phyloP scores from a whole-genome alignment of 2,329 filamentous ascomycete genomes.

The Furcasterigmium furcatum region DNA sequence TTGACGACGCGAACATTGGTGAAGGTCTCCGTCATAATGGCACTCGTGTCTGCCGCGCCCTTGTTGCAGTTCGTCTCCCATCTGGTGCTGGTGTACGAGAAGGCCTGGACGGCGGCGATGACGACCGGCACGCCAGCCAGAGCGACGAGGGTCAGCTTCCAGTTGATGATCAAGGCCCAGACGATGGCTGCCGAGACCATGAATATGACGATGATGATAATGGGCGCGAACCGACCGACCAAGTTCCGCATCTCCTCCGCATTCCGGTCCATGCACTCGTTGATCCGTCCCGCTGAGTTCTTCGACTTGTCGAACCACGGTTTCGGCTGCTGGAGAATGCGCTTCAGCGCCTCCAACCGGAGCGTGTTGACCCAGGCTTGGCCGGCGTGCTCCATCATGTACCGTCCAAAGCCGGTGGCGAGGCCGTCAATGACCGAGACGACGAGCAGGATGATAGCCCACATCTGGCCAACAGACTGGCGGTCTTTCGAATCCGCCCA shows the following conservation, averaged over 20 bases:
- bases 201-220: slow-evolving; percentile 60
- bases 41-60: slow-evolving; percentile 55
- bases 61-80: slow-evolving; percentile 72
- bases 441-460: slow-evolving; percentile 66
- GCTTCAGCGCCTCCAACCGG: slow-evolving; percentile 63
- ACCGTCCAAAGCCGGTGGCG: slow-evolving; percentile 64
- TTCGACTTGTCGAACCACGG: slow-evolving; percentile 72
- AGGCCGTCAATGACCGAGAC: slow-evolving; percentile 66
- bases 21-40: slow-evolving; percentile 72
- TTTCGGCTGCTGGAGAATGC: slow-evolving; percentile 72
- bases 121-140: slow-evolving; percentile 67
- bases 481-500: slow-evolving; percentile 49
- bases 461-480: slow-evolving; percentile 51
- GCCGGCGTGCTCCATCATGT: slow-evolving; percentile 66
- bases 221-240: slow-evolving; percentile 72
- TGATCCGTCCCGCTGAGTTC: slow-evolving; percentile 62
- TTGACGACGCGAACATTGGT: slow-evolving; percentile 76
- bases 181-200: slow-evolving; percentile 66
- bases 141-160: slow-evolving; percentile 78
- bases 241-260: slow-evolving; percentile 86
- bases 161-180: slow-evolving; percentile 74
- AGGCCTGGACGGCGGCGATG: slow-evolving; percentile 61
- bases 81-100: slow-evolving; percentile 59
- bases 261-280: slow-evolving; percentile 72
- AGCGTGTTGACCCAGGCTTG: slow-evolving; percentile 76